These are phyloP conservation scores for Gaeumannomyces tritici DNA, from an alignment of 2,329 filamentous ascomycete genomes.

Conservation along the genomic window DNA sequence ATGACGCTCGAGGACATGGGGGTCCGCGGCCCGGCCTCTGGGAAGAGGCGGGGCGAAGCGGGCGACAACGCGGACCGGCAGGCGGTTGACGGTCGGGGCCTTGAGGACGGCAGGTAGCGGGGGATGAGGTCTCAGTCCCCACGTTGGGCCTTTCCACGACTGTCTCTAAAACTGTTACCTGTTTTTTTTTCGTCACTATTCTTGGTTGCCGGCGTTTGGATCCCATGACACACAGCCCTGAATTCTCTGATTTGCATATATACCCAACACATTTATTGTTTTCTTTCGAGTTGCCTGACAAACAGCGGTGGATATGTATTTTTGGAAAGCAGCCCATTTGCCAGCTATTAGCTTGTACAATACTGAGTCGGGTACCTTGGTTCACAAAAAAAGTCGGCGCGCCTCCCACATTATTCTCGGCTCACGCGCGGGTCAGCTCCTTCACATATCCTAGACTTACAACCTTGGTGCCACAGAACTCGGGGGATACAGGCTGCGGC, in stretches of 20 bases:
- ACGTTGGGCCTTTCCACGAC: too few relatives aligned
- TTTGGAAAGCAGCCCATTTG: background rate
- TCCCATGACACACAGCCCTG: background rate
- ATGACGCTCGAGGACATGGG: conserved; percentile 4
- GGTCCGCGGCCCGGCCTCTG: background rate
- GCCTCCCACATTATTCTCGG: too few relatives aligned
- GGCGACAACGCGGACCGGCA: background rate
- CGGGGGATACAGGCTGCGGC: too few relatives aligned
- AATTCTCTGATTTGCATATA: background rate
- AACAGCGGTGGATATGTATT: background rate
- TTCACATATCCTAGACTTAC: too few relatives aligned
- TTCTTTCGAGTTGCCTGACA: background rate
- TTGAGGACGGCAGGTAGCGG: background rate
- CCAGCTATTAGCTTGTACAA: background rate
- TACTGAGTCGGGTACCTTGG: background rate
- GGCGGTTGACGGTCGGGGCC: too few relatives aligned
- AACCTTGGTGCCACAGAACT: too few relatives aligned
- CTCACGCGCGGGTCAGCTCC: too few relatives aligned
- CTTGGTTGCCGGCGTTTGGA: background rate
- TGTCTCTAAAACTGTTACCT: background rate
- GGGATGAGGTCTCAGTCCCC: background rate
- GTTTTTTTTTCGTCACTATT: background rate
- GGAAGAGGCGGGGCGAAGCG: background rate
- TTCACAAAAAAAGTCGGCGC: too few relatives aligned
- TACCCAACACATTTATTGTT: background rate